Conservation (phyloP, 306 rosid genomes). For the Gynostemma pentaphyllum region DNA sequence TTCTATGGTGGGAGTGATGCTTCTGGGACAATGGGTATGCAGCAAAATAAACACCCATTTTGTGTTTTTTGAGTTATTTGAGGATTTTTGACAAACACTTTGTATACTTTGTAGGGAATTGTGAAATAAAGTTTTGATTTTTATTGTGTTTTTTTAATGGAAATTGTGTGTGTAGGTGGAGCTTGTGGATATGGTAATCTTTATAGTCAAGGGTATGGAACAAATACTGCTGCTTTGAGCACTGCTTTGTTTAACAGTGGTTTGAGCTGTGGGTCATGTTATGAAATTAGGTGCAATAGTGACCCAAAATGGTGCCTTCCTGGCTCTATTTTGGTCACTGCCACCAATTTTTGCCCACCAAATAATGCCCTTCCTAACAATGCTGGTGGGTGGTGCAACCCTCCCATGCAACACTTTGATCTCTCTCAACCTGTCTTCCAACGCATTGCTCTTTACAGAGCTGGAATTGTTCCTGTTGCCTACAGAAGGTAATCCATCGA, state of each 20-base stretch:
- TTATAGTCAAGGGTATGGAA: constrained; percentile 96
- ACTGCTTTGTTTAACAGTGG: constrained; percentile 95
- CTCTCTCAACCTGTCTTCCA: constrained; percentile 90
- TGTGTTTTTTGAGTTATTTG: neutral
- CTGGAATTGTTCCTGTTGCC: constrained; percentile 87
- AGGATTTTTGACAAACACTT: neutral
- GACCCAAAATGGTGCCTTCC: constrained; percentile 77
- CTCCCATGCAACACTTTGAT: constrained; percentile 92
- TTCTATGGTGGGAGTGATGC: constrained; percentile 98
- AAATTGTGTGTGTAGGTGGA: constrained; percentile 46
- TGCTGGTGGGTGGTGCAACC: constrained; percentile 96
- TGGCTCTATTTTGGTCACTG: constrained; percentile 88
- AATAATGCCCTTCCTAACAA: constrained; percentile 85
- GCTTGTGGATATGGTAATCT: constrained; percentile 98
- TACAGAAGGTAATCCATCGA: constrained; percentile 63
- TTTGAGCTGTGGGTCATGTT: constrained; percentile 87
- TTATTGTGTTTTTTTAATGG: neutral
- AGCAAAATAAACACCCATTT: neutral
- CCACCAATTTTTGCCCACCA: constrained; percentile 97
- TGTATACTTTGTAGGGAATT: neutral
- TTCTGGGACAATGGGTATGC: constrained; percentile 96
- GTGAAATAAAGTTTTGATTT: neutral
- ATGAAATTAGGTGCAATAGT: constrained; percentile 57
- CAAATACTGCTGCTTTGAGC: constrained; percentile 94
- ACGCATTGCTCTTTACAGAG: constrained; percentile 82